Percentiles rank a stretch among this genome's conserved stretches.
Conservation (phyloP, 257 asterid genomes). For the Mitragyna speciosa region DNA sequence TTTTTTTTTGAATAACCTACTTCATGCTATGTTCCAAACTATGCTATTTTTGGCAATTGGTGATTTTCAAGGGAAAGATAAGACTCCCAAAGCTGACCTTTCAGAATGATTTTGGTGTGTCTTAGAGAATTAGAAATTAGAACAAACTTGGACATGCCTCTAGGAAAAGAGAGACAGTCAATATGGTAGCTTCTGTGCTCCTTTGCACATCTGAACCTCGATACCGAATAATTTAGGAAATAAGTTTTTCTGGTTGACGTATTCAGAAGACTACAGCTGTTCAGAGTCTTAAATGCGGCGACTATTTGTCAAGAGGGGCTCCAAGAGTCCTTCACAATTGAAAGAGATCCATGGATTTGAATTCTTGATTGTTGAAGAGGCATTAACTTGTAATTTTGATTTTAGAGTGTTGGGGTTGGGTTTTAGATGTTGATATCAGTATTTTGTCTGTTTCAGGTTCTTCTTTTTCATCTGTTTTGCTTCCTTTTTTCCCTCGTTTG, state of each 20-base stretch:
- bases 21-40: neutral
- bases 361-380: neutral
- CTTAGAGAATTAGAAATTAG: neutral
- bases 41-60: neutral
- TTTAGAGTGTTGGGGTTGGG: neutral
- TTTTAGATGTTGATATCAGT: neutral
- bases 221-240: neutral
- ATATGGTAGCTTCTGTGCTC: neutral
- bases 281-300: neutral
- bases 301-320: neutral
- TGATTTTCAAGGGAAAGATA: neutral
- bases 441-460: neutral
- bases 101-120: neutral
- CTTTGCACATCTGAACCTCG: neutral
- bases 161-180: neutral
- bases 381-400: no score
- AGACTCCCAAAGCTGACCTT: neutral
- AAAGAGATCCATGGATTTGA: neutral
- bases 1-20: no score
- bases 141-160: neutral
- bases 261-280: neutral
- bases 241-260: neutral
- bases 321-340: neutral
- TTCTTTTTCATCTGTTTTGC: neutral
- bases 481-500: neutral